These are phyloP conservation scores for Aegilops speltoides DNA, from an alignment of 176 grass and related monocot species.

Conservation along the genomic window DNA sequence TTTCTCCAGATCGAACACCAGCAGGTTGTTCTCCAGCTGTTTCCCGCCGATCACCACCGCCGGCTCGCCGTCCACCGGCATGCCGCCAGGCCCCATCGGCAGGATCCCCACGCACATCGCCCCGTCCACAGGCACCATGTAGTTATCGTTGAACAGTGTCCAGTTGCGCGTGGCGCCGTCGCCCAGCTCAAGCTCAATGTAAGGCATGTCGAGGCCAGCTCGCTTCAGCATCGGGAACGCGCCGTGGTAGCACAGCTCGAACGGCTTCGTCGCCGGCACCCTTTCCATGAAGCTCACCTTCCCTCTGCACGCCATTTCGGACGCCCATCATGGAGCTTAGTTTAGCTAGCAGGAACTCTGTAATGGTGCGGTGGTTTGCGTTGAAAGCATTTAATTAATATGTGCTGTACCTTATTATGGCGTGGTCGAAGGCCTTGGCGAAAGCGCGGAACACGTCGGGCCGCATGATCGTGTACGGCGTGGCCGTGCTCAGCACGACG, in stretches of 20 bases:
- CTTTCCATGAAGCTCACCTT: not conserved
- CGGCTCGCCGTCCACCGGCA: conserved; percentile 13
- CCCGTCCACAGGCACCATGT: conserved; percentile 36
- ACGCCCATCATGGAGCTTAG: too few relatives aligned
- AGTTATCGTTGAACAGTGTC: conserved; percentile 50
- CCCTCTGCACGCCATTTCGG: not conserved
- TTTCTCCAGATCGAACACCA: conserved; percentile 53
- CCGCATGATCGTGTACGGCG: conserved; percentile 43
- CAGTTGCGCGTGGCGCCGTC: conserved; percentile 39
- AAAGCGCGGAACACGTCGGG: conserved; percentile 42
- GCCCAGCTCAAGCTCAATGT: conserved; percentile 38
- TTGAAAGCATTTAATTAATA: too few relatives aligned
- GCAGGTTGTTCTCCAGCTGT: conserved; percentile 70
- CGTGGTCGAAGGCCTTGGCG: conserved; percentile 25
- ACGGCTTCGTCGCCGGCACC: conserved; percentile 4
- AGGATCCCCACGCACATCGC: conserved; percentile 40
- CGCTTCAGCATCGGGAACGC: conserved; percentile 33
- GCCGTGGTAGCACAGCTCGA: conserved; percentile 56
- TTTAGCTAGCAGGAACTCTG: too few relatives aligned
- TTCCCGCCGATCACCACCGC: conserved; percentile 48
- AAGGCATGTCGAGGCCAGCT: conserved; percentile 34
- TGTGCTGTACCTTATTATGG: not conserved
- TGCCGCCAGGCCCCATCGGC: conserved; percentile 30
- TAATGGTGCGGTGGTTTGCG: too few relatives aligned
- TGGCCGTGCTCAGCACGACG: conserved; percentile 43